Evolutionary conservation across 805 yeast genomes (phyloP).

Genomic region (Priceomyces castillae): DNA sequence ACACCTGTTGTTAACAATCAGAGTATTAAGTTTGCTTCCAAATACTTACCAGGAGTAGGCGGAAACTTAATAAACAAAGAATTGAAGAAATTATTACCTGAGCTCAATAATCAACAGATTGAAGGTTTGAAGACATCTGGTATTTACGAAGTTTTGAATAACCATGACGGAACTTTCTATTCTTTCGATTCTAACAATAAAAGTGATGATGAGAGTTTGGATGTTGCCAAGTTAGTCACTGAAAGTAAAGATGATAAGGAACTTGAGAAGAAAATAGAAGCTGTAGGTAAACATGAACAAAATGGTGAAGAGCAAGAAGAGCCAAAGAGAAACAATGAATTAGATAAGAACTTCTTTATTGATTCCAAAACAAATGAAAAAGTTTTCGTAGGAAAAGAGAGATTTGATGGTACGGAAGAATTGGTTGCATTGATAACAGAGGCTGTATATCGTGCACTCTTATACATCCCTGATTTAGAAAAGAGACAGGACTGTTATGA

Average conservation of each 20-base stretch:
- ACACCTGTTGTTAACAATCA: conserved; percentile 77
- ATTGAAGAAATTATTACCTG: conserved; percentile 55
- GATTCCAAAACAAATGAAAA: conserved; percentile 55
- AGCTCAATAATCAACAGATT: conserved; percentile 54
- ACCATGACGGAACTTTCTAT: conserved; percentile 63
- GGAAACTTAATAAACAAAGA: conserved; percentile 60
- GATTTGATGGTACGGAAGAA: conserved; percentile 75
- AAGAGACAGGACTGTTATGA: conserved; percentile 84
- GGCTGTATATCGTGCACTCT: conserved; percentile 51
- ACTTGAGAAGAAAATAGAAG: conserved; percentile 43
- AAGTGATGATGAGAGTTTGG: conserved; percentile 77
- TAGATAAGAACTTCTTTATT: conserved; percentile 67
- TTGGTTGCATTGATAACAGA: conserved; percentile 56
- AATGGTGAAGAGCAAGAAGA: conserved; percentile 28
- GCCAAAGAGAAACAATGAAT: conserved; percentile 57
- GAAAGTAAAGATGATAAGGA: conserved; percentile 62
- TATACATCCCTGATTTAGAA: conserved; percentile 61
- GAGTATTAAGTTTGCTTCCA: conserved; percentile 53
- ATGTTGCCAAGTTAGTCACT: conserved; percentile 86
- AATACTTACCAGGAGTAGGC: conserved; percentile 51
- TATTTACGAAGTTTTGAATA: conserved; percentile 76
- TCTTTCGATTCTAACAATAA: conserved; percentile 47
- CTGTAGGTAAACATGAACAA: conserved; percentile 23
- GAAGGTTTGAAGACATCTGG: conserved; percentile 71
- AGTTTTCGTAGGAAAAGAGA: conserved; percentile 79